Evolutionary conservation across 2,329 filamentous ascomycete genomes (phyloP), one percentile per base, ranked within the genome.

Genomic region (Pyricularia pennisetigena): DNA sequence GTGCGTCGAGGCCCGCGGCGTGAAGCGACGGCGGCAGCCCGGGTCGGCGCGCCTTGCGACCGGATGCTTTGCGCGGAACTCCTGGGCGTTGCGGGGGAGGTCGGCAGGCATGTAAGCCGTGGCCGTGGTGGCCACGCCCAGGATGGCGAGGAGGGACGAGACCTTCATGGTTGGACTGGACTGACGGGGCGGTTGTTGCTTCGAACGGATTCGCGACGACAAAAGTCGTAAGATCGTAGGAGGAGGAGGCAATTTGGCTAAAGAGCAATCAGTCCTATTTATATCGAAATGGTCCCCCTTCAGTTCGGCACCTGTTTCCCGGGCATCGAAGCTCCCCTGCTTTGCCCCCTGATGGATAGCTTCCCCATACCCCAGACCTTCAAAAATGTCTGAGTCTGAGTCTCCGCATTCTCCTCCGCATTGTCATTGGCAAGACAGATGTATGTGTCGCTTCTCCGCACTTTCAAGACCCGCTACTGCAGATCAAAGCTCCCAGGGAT

Each of bases 1-100:
- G 59, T 67, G 57, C n/a, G 57, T 24, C 14, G 57, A 63, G 6
- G 82, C 72, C 7, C 85, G 80, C 67, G 87, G 85, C 2, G 79
- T 83, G 69, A 86, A 77, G 7, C 75, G 72, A 35, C 71, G 74
- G 32, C 78, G 74, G 32, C 68, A 67, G 14, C 69, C 70, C 9
- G 68, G 68, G 7, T 67, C 69, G 10, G 72, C 72, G 6, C 72
- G 69, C 69, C 72, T 71, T n/a, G 65, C 65, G 70, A 79, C 78
- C 1, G 79, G 79, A 68, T 80, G 77, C 70, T 77, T 79, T 62
- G 73, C 72, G 10, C 79, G 73, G 71, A 81, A 81, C 68, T 81
- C 78, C 26, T 74, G 69, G 6, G 78, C 69, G 24, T 75, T 78
- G 61, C 77, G 74, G 4, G 78, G 78, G 64, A 79, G 72, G 49